These are phyloP conservation scores for Trichoderma harzianum DNA, from an alignment of 2,329 filamentous ascomycete genomes.

Conservation along the genomic window DNA sequence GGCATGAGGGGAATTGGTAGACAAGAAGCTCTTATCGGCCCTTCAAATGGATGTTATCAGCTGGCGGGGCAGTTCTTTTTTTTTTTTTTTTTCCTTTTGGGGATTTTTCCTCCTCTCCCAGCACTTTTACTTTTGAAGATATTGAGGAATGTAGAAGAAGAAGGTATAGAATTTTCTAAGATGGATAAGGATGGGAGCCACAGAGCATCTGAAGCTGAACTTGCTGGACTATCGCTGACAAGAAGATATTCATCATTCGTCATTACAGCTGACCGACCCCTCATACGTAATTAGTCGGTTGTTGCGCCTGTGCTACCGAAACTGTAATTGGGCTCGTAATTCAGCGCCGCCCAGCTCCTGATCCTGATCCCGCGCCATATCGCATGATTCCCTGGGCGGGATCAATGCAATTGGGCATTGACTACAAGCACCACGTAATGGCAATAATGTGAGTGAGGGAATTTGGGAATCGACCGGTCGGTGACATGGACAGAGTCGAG, in stretches of 20 bases:
- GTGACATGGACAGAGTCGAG: neutral
- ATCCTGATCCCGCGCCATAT: neutral
- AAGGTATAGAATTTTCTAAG: neutral
- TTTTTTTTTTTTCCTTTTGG: neutral
- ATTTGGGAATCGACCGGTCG: neutral
- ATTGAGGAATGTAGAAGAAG: neutral
- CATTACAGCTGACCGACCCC: slow-evolving; percentile 8
- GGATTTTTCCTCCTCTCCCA: neutral
- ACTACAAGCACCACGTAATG: slow-evolving; percentile 16
- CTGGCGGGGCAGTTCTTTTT: slow-evolving; percentile 18
- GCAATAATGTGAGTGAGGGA: slow-evolving; percentile 10
- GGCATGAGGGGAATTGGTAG: slow-evolving; percentile 15
- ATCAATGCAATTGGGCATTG: neutral
- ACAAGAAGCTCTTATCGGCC: slow-evolving; percentile 20
- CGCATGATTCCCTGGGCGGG: neutral
- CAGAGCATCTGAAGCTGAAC: neutral
- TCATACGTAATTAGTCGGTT: slow-evolving; percentile 9
- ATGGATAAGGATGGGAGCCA: neutral
- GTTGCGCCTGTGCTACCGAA: neutral
- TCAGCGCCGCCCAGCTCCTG: neutral
- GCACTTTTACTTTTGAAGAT: neutral
- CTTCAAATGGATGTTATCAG: slow-evolving; percentile 12
- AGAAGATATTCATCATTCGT: slow-evolving; percentile 1
- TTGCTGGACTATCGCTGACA: neutral
- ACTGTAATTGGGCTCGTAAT: neutral